Base-by-base conservation (phyloP, 345 rosid species). In the Eucalyptus regnans region DNA sequence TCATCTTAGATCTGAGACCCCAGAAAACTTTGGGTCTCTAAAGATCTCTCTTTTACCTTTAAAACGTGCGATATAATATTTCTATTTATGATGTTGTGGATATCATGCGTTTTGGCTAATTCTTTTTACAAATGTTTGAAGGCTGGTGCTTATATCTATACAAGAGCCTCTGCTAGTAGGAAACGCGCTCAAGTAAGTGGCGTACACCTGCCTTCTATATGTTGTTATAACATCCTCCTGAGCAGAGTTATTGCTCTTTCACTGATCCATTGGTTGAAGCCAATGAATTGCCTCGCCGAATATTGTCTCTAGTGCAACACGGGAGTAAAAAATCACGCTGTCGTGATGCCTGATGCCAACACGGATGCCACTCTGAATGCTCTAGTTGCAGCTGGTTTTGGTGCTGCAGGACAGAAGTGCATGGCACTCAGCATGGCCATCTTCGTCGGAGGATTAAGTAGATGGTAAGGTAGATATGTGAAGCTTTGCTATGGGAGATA, bases 341-440 rank as follows among this genome's bases (percentile, higher is more conserved):
- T 95, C 85, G 94, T 95, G 92, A 93, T 94, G 97, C 93, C 95
- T 90, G 97, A 94, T 92, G 96, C 96, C 88, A 93, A 88, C 81
- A 62, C 90, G 83, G 97, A 92, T 81, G 93, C 94, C 90, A 94
- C 97, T 90, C 52, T 95, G 90, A 90, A 92, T 91, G 92, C 94
- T 87, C 49, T 95, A 62, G 95, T 90, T 89, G 93, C 95, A 86
- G 92, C 94, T 88, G 96, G 95, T 44, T 94, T 95, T 91, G 95
- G 97, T 86, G 93, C 92, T 81, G 95, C 93, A 60, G 97, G 96
- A 89, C 97, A 95, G 66, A 94, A 92, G 88, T 93, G 95, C 90
- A 90, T 87, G 90, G 91, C 95, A 54, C 90, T 94, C 50, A 90
- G 91, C 91, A 90, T 92, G 8, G 94, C 90, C 86, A 89, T 95